A percentile compares a stretch with the other conserved stretches of the same genome.
phyloP scores from a whole-genome alignment of 2,329 filamentous ascomycete species.

The Ophiocordyceps camponoti-leonardi region DNA sequence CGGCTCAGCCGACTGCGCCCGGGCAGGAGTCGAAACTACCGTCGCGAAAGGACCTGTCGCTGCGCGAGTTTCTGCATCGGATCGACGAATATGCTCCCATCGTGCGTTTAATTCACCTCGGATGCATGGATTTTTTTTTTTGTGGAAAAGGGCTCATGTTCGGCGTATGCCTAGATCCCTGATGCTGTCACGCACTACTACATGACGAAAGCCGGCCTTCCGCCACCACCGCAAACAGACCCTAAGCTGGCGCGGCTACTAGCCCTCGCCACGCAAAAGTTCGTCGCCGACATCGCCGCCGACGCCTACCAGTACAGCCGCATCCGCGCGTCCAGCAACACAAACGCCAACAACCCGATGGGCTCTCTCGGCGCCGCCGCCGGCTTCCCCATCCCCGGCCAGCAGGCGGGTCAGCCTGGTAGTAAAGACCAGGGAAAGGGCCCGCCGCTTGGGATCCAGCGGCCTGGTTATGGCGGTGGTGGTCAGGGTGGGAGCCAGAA shows the following conservation, averaged over 20 bases:
- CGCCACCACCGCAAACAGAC: slow-evolving; percentile 80
- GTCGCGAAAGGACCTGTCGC: slow-evolving; percentile 75
- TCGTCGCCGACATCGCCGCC: slow-evolving; percentile 91
- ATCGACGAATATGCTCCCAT: slow-evolving; percentile 99
- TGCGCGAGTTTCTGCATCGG: slow-evolving; percentile 84
- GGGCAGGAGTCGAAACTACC: slow-evolving; percentile 46
- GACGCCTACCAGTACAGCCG: slow-evolving; percentile 97
- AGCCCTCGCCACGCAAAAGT: slow-evolving; percentile 95
- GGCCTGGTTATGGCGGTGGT: slow-evolving; percentile 70
- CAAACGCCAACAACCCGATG: slow-evolving; percentile 79
- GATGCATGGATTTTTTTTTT: too few species aligned
- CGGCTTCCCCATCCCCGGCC: slow-evolving; percentile 48
- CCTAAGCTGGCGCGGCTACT: slow-evolving; percentile 81
- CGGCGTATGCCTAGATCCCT: slow-evolving; percentile 86
- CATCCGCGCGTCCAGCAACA: slow-evolving; percentile 75
- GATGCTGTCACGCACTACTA: slow-evolving; percentile 98
- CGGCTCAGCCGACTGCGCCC: slow-evolving; percentile 25
- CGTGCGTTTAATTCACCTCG: slow-evolving; percentile 34
- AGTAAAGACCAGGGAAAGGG: slow-evolving; percentile 7
- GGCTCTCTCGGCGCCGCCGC: slow-evolving; percentile 64
- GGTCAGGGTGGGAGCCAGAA: slow-evolving; percentile 81
- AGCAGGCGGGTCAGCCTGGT: slow-evolving; percentile 37
- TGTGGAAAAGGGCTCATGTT: too few species aligned
- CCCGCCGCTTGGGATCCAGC: slow-evolving; percentile 53
- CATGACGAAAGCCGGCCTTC: slow-evolving; percentile 86